Percentiles rank a stretch among this genome's conserved stretches.
Conservation (phyloP, 306 rosid species). For the Quercus parvula region DNA sequence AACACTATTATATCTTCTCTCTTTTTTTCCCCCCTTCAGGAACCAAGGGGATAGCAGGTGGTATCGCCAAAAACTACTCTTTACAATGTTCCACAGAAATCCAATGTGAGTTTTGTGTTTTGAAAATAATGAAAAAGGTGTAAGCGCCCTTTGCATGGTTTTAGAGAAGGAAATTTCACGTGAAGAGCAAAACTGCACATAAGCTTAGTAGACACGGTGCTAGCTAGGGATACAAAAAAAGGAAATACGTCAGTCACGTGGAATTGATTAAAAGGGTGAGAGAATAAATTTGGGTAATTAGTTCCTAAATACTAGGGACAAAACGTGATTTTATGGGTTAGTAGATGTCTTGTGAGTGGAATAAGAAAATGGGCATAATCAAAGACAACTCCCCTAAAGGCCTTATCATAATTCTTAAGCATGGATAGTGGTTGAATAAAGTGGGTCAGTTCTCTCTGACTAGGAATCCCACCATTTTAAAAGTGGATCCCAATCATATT, state of each 20-base stretch:
- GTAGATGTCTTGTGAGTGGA: slow-evolving; percentile 29
- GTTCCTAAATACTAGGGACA: slow-evolving; percentile 13
- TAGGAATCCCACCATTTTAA: slow-evolving; percentile 53
- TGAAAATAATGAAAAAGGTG: neutral
- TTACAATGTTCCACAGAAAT: too few relatives aligned
- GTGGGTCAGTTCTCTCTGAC: slow-evolving; percentile 35
- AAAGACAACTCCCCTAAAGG: neutral
- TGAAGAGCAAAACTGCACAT: neutral
- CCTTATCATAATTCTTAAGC: slow-evolving; percentile 8
- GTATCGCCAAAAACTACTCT: too few relatives aligned
- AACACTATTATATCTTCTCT: too few relatives aligned
- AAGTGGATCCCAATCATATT: slow-evolving; percentile 38
- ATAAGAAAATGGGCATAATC: slow-evolving; percentile 15
- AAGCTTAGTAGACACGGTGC: neutral
- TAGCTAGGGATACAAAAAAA: neutral
- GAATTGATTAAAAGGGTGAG: neutral
- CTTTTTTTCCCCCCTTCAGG: too few relatives aligned
- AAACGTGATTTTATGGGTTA: slow-evolving; percentile 17
- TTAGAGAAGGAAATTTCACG: neutral
- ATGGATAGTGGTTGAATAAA: slow-evolving; percentile 26
- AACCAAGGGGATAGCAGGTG: too few relatives aligned
- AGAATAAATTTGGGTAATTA: neutral
- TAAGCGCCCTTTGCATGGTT: neutral
- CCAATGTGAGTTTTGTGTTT: neutral
- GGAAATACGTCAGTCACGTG: neutral